Conservation (phyloP, 2,329 filamentous ascomycete species). For the Penicillium palitans region DNA sequence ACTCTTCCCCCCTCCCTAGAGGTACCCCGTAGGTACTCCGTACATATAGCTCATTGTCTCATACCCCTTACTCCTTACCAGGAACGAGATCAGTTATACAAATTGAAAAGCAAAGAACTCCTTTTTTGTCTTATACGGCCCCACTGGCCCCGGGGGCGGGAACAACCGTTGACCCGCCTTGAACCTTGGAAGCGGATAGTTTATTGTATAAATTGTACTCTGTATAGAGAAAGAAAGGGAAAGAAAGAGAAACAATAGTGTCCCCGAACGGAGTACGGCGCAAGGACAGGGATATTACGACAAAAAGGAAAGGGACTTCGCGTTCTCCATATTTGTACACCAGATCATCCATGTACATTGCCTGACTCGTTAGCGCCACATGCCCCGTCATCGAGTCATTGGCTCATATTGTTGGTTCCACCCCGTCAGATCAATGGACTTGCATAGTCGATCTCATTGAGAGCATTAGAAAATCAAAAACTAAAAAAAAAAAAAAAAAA, state of each 20-base stretch:
- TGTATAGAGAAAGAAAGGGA: neutral
- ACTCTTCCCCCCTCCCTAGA: neutral
- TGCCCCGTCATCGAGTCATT: conserved; percentile 7
- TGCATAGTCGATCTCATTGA: conserved; percentile 6
- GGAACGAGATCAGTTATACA: neutral
- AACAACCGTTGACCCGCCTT: conserved; percentile 10
- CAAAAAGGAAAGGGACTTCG: neutral
- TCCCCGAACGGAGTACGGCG: too few species aligned
- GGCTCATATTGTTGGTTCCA: neutral
- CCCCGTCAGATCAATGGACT: conserved; percentile 8
- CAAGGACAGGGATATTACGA: neutral
- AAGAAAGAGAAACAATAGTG: too few species aligned
- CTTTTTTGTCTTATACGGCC: conserved; percentile 2
- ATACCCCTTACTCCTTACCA: neutral
- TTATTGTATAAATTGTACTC: neutral
- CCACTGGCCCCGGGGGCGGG: conserved; percentile 3
- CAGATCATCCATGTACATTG: conserved; percentile 7
- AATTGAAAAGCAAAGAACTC: neutral
- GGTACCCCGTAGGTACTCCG: neutral
- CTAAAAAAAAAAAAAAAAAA: neutral
- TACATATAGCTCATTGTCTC: neutral
- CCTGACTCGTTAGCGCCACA: conserved; percentile 4
- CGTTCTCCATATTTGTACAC: neutral
- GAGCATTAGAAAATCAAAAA: neutral
- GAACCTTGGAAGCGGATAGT: conserved; percentile 1